Evolutionary conservation across 106 monocot species (phyloP), one percentile per base, ranked within the genome.

Genomic region (Acorus calamus): DNA sequence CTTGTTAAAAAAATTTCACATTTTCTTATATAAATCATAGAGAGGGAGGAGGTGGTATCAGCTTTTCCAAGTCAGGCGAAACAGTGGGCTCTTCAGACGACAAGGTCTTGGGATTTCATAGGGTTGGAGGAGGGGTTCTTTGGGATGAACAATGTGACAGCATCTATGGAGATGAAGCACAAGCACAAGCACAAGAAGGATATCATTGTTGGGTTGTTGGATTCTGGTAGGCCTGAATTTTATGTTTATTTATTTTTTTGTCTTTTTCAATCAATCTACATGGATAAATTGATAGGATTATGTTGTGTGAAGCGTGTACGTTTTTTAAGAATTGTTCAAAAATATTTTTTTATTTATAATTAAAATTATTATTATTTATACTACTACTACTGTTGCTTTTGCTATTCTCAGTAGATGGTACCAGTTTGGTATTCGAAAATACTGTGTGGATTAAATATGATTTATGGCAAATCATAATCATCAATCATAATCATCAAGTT

Each of bases 41-140:
- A 59, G 53, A 84, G 71, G 80, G 82, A 76, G 13, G 82, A 70
- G 14, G 88, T 92, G 60, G 60, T 85, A 8, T 81, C 80, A 3
- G 56, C 62, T 2, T 88, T 88, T 59, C 73, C 66, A 12, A 83
- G 78, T 66, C 12, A 77, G 49, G 58, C 69, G 11, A 65, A 59
- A 63, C 83, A 64, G 62, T 80, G 71, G 53, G 73, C 75, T 4
- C 67, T 80, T 13, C 94, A 90, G 70, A 94, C 94, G 4, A 94
- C 89, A 0, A 94, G 94, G 70, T 90, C 89, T 53, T 94, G 94
- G 94, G 90, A 94, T 56, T 94, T 94, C 64, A 62, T 94, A n/a
- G 67, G 46, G 47, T 6, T 8, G 3, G 73, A 75, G 42, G 92
- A 88, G 46, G 80, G 71, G 46, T 4, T 71, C 41, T 50, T 4